Evolutionary conservation across 73 alveolate genomes (phyloP), one percentile per base, ranked within the genome.

Genomic region (Blepharisma stoltei): DNA sequence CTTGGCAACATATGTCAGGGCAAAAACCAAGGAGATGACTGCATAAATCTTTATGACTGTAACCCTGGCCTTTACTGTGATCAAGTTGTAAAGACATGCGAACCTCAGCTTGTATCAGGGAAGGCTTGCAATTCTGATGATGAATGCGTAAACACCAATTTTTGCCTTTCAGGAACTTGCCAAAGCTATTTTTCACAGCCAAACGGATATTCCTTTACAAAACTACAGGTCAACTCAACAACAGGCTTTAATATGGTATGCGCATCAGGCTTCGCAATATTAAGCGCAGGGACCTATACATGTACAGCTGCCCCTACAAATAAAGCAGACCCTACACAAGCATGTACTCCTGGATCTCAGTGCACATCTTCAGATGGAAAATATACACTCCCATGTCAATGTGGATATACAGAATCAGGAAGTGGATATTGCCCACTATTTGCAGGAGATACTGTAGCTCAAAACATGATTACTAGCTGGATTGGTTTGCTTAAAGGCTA

Each of bases 391-490:
- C 45, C 73, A 20, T 60, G 73, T 5, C 14, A 8, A 14, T 60
- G 73, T 60, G 73, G 73, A 25, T 14, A 25, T 20, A 60, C 38
- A 14, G 11, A 8, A 14, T 18, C 38, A 14, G 73, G 73, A 60
- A n/a, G 18, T 2, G 73, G 73, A 25, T 60, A 60, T 25, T 60
- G 73, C 23, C 73, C 73, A 18, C 5, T 60, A 25, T 60, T 60
- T 60, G 73, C 14, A 60, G 73, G 73, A n/a, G 46, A 25, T 25
- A 5, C 14, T 11, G 49, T 14, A 60, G 73, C 23, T n/a, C 73
- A 60, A 25, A 60, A 25, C 4, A 60, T 60, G 73, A 60, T 60
- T 20, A 60, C 1, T 60, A 14, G 18, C 14, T 60, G 73, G 73
- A n/a, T 32, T 32, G 3, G 0, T 3, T 32, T 32, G 41, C 41